Evolutionary conservation across 139 green algal genomes (phyloP), one percentile per base, ranked within the genome.

Genomic region (Chlamydomonas incerta): DNA sequence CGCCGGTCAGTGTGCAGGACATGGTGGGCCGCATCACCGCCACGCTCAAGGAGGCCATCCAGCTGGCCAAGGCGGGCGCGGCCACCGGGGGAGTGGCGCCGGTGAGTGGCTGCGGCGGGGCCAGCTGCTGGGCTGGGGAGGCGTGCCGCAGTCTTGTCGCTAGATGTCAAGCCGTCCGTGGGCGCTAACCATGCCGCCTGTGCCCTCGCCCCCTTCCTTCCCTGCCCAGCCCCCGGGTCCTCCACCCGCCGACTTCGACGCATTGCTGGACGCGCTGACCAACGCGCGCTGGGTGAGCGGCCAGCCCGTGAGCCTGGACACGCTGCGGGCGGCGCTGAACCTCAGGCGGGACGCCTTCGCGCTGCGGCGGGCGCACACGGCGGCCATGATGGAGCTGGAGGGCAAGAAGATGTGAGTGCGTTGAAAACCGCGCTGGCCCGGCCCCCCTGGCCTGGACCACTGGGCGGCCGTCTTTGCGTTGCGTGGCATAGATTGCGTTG

Each of bases 271-370:
- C 4, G 21, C 80, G 24, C 67, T 85, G n/a, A 76, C 47, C 13
- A 66, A 72, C 26, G 80, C 80, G 4, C 66, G 67, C 21, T 85
- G 80, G 80, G 66, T 69, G 50, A 46, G 66, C 33, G 80, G 80
- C 28, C 80, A 85, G 67, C 80, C 77, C 23, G 77, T 85, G 31
- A 77, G 66, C 47, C 0, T 18, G 10, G 80, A 76, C 31, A 85
- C 80, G 14, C 80, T 85, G 66, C 50, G 67, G 0, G 69, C 67
- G 14, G 80, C 50, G 5, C 14, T 85, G 50, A 52, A 33, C 26
- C 67, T 85, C 50, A 50, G 80, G 33, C n/a, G 80, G 26, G 80
- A 85, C 34, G 80, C 67, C 13, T 85, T 69, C 17, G 66, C 47
- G 31, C 52, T 85, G 67, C 66, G 33, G 66, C 66, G 80, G 29